Evolutionary conservation across 441 rosid species (phyloP).

Genomic region (Biscutella auriculata): DNA sequence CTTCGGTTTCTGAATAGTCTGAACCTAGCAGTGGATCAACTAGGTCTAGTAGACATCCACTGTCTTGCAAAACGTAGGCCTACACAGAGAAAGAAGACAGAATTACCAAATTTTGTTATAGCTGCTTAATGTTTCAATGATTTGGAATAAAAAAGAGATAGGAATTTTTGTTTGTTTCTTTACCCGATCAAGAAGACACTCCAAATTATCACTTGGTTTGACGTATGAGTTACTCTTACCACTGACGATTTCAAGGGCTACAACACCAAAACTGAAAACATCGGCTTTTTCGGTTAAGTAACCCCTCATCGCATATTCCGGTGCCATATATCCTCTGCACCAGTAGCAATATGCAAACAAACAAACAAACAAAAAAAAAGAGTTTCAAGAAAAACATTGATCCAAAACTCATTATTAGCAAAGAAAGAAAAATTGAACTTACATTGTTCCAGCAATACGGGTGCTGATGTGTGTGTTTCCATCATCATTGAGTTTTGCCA

Average conservation of each 20-base stretch:
- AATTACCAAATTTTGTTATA: no score
- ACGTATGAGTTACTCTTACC: conserved; percentile 70
- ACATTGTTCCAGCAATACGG: conserved; percentile 85
- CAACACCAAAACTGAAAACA: conserved; percentile 78
- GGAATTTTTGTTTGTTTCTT: no score
- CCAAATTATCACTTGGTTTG: conserved; percentile 68
- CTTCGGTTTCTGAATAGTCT: conserved; percentile 42
- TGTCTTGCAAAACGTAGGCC: conserved; percentile 62
- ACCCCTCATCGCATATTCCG: conserved; percentile 75
- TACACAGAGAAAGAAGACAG: not conserved
- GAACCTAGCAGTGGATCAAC: conserved; percentile 46
- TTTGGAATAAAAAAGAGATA: no score
- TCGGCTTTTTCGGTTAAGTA: conserved; percentile 64
- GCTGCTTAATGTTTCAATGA: no score
- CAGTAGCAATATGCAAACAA: no score
- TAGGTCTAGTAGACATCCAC: conserved; percentile 45
- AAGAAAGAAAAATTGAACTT: no score
- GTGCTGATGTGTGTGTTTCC: conserved; percentile 64
- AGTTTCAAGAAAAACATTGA: no score
- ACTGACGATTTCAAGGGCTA: conserved; percentile 59
- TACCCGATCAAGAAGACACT: conserved; percentile 84
- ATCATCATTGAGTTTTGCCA: conserved; percentile 69
- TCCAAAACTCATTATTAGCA: no score
- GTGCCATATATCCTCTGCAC: conserved; percentile 37
- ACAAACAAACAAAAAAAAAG: no score